These are phyloP conservation scores for Chrysoporthe cubensis DNA, from an alignment of 2,329 filamentous ascomycete species.

Conservation along the genomic window DNA sequence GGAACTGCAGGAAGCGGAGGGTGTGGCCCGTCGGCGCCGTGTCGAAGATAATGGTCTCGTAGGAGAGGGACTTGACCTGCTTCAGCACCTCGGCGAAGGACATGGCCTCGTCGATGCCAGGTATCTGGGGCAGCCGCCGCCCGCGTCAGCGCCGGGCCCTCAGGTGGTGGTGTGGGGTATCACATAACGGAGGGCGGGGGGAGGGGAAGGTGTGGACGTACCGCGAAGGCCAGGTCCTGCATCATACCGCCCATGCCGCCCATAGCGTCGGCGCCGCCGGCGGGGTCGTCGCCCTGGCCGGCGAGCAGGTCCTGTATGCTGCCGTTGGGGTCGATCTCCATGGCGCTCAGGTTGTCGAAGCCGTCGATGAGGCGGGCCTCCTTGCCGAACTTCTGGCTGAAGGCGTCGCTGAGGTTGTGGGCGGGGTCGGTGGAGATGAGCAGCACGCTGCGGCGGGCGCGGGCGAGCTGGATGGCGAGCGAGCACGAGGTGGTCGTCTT, in stretches of 20 bases:
- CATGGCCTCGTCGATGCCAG: constrained; percentile 99
- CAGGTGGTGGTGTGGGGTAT: too few species aligned
- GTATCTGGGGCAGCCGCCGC: constrained; percentile 66
- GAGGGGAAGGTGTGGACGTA: background rate
- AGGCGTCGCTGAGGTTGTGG: constrained; percentile 97
- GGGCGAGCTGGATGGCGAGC: constrained; percentile 95
- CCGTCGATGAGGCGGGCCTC: constrained; percentile 91
- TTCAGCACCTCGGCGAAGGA: constrained; percentile 99
- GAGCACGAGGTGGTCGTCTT: constrained; percentile 99
- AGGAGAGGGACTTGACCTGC: constrained; percentile 97
- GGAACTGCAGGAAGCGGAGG: constrained; percentile 97
- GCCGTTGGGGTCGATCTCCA: constrained; percentile 99
- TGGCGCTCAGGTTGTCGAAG: constrained; percentile 91
- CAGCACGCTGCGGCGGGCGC: constrained; percentile 90
- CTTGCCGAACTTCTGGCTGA: constrained; percentile 99
- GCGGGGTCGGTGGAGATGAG: constrained; percentile 98
- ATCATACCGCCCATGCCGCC: constrained; percentile 89
- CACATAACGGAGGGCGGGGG: too few species aligned
- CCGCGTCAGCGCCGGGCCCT: background rate
- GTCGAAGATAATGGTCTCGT: constrained; percentile 99
- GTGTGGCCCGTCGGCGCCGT: constrained; percentile 98
- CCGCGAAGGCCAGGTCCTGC: constrained; percentile 93
- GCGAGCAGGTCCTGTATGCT: constrained; percentile 94
- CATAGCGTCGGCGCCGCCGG: constrained; percentile 62
- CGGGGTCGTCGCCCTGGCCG: constrained; percentile 71